Evolutionary conservation across 2,329 filamentous ascomycete genomes (phyloP), one percentile per base, ranked within the genome.

Genomic region (Triangularia setosa): DNA sequence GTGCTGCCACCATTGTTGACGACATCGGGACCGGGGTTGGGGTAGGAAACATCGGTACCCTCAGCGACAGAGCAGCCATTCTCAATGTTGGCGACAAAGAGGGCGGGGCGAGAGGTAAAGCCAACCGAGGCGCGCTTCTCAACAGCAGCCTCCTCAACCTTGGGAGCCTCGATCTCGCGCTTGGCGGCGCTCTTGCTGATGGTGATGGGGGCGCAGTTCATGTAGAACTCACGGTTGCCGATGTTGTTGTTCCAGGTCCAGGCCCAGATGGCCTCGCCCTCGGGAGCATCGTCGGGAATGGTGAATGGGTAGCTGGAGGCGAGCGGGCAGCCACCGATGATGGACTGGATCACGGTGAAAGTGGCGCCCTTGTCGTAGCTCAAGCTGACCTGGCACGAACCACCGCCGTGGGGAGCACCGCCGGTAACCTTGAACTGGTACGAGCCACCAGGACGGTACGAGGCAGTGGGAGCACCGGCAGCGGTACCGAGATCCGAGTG

Each of bases 191-290:
- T 75, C 27, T 76, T 76, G 62, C 74, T 76, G 73, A 93, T 87
- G 67, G 84, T 86, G 70, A 93, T 84, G 60, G 84, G 81, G 7
- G 91, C 90, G 73, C 91, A 95, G 78, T 92, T 92, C 89, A 92
- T 92, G 83, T 95, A 95, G 85, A 90, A 91, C 75, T 94, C 91
- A 57, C 91, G 84, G 78, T 93, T 93, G 25, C 91, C 90, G 48
- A 90, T 77, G 68, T 87, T 80, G 80, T 92, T 92, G 79, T 90
- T 89, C 89, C 89, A 91, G 25, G 86, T 87, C 91, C 91, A 94
- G 40, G 87, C 86, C 59, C 93, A 84, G 54, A 93, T 75, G 64
- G 86, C 89, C 33, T 87, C 84, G 76, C 76, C 80, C 65, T 76
- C 72, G 30, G 86, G 85, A 1, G 86, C 85, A 68, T 89, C 86